Evolutionary conservation across 2,329 filamentous ascomycete species (phyloP).

Genomic region (Domatiomyces catenatus): DNA sequence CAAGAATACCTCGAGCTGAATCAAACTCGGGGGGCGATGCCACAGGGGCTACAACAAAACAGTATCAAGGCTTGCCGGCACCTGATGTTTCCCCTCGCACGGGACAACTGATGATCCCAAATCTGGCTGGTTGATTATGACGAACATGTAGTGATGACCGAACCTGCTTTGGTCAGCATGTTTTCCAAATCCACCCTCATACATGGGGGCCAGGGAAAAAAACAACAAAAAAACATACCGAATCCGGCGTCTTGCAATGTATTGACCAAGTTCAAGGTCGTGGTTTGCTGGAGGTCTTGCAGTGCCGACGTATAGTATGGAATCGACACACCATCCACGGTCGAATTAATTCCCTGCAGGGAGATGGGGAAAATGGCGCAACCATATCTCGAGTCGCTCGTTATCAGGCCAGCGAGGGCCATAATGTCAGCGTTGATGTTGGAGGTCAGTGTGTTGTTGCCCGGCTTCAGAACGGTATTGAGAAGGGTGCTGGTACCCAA

Average conservation of each 20-base stretch:
- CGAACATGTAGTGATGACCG: neutral
- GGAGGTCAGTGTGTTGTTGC: conserved; percentile 38
- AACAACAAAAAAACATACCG: neutral
- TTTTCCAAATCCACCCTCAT: neutral
- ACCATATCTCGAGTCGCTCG: conserved; percentile 14
- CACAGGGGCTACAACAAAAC: neutral
- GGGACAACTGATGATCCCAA: neutral
- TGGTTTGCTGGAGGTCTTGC: conserved; percentile 28
- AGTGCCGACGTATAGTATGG: conserved; percentile 40
- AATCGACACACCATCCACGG: conserved; percentile 35
- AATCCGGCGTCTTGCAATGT: conserved; percentile 16
- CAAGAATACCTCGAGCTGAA: neutral
- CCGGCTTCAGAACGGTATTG: conserved; percentile 38
- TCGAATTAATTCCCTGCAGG: conserved; percentile 34
- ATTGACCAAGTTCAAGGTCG: conserved; percentile 31
- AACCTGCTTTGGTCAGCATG: neutral
- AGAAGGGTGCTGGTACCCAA: conserved; percentile 38
- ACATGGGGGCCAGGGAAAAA: too few relatives aligned
- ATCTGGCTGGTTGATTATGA: neutral
- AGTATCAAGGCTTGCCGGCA: neutral
- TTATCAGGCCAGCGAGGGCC: conserved; percentile 19
- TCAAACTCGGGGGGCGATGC: neutral
- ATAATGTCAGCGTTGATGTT: conserved; percentile 33
- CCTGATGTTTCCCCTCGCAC: neutral
- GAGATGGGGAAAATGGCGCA: conserved; percentile 34